phyloP scores from a whole-genome alignment of 225 moss, liverwort and hornwort genomes.

The Climacium dendroides region DNA sequence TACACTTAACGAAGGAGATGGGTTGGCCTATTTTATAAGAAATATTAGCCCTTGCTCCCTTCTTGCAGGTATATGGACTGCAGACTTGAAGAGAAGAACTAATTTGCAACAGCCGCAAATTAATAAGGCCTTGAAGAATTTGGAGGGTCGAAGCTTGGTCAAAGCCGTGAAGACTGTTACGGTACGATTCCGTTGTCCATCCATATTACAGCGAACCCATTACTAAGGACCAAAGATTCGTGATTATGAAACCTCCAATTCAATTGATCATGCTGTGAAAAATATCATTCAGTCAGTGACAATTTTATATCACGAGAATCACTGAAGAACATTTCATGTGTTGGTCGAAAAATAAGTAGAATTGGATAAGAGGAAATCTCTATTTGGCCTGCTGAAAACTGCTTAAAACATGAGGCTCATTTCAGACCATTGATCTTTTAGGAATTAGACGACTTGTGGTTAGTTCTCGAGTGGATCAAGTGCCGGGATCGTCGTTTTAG shows the following conservation, averaged over 20 bases:
- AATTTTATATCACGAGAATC: not conserved
- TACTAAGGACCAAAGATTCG: not conserved
- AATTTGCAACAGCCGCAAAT: conserved; percentile 91
- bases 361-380: not conserved
- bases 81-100: conserved; percentile 71
- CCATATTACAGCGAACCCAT: not conserved
- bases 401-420: not conserved
- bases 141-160: conserved; percentile 78
- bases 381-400: not conserved
- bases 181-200: conserved; percentile 3
- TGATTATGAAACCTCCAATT: not conserved
- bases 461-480: not conserved
- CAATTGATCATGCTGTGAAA: not conserved
- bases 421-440: not conserved
- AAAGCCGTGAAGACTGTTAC: conserved; percentile 90
- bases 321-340: not conserved
- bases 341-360: not conserved
- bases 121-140: conserved; percentile 83
- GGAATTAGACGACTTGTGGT: not conserved
- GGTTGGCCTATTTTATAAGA: not conserved
- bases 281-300: not conserved
- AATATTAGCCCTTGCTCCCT: not conserved
- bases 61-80: conserved; percentile 81
- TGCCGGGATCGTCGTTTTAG: not conserved
- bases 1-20: not conserved